A percentile compares a stretch with the other conserved stretches of the same genome.
Evolutionary conservation across 352 stramenopile genomes (phyloP).

Genomic region (Phytophthora agathidicida): DNA sequence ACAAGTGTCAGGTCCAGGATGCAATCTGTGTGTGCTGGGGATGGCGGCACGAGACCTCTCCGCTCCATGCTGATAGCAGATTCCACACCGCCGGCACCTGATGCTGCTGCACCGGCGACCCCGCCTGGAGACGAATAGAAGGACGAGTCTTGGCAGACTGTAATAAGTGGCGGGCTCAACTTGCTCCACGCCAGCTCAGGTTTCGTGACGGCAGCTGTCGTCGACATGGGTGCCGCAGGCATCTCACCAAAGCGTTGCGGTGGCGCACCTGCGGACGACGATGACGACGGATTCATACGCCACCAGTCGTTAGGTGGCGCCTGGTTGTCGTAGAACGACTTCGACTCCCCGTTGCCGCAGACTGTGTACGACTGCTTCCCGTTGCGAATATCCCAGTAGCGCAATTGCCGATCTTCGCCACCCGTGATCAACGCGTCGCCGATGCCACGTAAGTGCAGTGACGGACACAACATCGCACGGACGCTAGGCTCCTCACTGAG

Average conservation of each 20-base stretch:
- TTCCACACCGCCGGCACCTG: slow-evolving; percentile 63
- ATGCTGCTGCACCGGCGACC: slow-evolving; percentile 45
- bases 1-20: slow-evolving; percentile 96
- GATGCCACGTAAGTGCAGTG: slow-evolving; percentile 85
- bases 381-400: slow-evolving; percentile 97
- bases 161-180: slow-evolving; percentile 81
- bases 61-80: slow-evolving; percentile 85
- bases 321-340: slow-evolving; percentile 90
- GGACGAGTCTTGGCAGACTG: slow-evolving; percentile 85
- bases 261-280: slow-evolving; percentile 25
- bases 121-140: slow-evolving; percentile 62
- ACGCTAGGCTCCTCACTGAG: slow-evolving; percentile 83
- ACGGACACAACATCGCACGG: slow-evolving; percentile 89
- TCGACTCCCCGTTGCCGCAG: slow-evolving; percentile 85
- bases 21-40: slow-evolving; percentile 92
- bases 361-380: slow-evolving; percentile 94
- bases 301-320: slow-evolving; percentile 80
- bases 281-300: slow-evolving; percentile 70
- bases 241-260: slow-evolving; percentile 35
- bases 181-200: slow-evolving; percentile 90
- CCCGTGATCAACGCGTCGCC: slow-evolving; percentile 92
- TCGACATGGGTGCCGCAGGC: slow-evolving; percentile 29
- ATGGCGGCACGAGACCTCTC: slow-evolving; percentile 86
- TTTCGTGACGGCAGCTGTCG: slow-evolving; percentile 62
- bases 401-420: slow-evolving; percentile 94